Conservation (phyloP, 2,329 filamentous ascomycete genomes). For the Colletotrichum cuscutae region DNA sequence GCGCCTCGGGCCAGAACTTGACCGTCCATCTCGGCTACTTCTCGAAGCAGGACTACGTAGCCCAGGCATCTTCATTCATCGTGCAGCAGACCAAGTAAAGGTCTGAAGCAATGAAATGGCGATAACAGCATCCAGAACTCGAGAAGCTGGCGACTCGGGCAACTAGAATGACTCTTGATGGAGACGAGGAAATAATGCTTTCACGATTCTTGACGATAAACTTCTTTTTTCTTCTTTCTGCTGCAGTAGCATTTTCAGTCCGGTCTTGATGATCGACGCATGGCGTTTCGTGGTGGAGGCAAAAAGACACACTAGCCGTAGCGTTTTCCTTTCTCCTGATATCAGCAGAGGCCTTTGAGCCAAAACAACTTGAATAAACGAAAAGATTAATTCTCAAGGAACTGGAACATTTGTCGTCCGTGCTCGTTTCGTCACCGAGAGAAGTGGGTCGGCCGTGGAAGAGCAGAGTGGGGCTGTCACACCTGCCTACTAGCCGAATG, state of each 20-base stretch:
- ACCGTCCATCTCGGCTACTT: slow-evolving; percentile 30
- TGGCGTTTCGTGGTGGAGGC: slow-evolving; percentile 3
- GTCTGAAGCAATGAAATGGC: no score
- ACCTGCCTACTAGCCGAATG: not conserved
- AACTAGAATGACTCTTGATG: no score
- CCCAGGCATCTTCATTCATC: slow-evolving; percentile 9
- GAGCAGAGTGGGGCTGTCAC: not conserved
- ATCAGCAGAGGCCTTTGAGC: not conserved
- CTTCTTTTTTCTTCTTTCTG: not conserved
- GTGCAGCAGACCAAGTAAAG: slow-evolving; percentile 2
- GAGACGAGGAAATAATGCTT: not conserved
- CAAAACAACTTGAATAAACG: not conserved
- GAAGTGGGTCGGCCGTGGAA: not conserved
- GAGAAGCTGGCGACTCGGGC: slow-evolving; percentile 21
- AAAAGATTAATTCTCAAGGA: not conserved
- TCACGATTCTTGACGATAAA: not conserved
- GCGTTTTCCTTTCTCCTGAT: not conserved
- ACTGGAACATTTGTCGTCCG: not conserved
- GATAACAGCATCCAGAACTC: not conserved
- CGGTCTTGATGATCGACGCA: slow-evolving; percentile 25
- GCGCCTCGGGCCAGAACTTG: slow-evolving; percentile 29
- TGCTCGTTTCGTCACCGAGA: not conserved
- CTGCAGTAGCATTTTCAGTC: slow-evolving; percentile 3
- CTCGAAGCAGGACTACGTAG: slow-evolving; percentile 19
- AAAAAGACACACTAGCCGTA: slow-evolving; percentile 5